phyloP scores from a whole-genome alignment of 2,329 filamentous ascomycete species.

The Fusarium tuaranense region DNA sequence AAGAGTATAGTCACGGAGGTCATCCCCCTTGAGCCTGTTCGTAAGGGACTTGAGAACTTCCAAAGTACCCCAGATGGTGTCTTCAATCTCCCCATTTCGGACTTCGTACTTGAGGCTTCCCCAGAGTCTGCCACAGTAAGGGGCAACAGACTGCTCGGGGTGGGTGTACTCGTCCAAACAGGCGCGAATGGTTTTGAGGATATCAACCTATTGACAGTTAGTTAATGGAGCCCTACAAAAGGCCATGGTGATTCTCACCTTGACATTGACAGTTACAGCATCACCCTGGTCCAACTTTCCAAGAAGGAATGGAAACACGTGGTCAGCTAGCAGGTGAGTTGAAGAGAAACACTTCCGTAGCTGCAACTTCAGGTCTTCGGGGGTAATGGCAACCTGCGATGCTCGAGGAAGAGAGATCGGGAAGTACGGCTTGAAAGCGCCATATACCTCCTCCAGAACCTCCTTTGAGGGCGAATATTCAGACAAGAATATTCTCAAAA shows the following conservation, averaged over 20 bases:
- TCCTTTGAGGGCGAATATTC: conserved; percentile 59
- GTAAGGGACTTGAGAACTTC: conserved; percentile 65
- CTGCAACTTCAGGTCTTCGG: conserved; percentile 66
- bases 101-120: conserved; percentile 72
- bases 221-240: not conserved
- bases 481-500: conserved; percentile 58
- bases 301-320: conserved; percentile 65
- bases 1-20: conserved; percentile 60
- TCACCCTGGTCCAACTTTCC: conserved; percentile 70
- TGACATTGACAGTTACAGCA: conserved; percentile 68
- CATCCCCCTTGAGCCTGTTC: conserved; percentile 56
- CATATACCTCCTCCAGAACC: conserved; percentile 63
- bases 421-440: conserved; percentile 69
- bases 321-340: conserved; percentile 57
- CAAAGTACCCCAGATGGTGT: conserved; percentile 67
- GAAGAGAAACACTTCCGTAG: conserved; percentile 67
- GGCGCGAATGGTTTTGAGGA: conserved; percentile 66
- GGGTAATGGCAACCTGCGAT: conserved; percentile 64
- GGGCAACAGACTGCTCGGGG: conserved; percentile 59
- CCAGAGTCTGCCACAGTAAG: conserved; percentile 66
- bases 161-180: conserved; percentile 63
- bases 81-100: conserved; percentile 69
- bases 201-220: conserved; percentile 58
- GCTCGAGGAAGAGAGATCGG: conserved; percentile 67
- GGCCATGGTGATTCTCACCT: conserved; percentile 49